These are phyloP conservation scores for Leccinum subfulvum DNA, from an alignment of 1,284 basidiomycete genomes.

Conservation along the genomic window DNA sequence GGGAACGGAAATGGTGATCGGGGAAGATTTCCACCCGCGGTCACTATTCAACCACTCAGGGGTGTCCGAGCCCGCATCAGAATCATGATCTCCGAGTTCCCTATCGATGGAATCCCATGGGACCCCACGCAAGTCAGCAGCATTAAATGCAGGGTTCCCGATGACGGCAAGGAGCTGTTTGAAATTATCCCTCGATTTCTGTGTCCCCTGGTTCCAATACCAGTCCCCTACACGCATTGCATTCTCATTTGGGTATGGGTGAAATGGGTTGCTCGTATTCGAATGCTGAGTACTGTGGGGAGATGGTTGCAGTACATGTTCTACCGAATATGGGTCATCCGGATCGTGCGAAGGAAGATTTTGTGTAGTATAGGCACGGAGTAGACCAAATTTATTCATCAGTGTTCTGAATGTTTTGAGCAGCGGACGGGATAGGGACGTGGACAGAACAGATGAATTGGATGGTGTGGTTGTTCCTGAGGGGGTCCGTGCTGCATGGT, in stretches of 20 bases:
- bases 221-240: fast-evolving
- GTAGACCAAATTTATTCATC: neutral
- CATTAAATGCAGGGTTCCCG: neutral
- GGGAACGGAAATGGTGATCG: neutral
- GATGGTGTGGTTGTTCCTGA: neutral
- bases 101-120: neutral
- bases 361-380: neutral
- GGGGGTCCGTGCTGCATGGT: neutral
- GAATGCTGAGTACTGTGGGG: neutral
- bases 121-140: neutral
- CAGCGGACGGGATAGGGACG: fast-evolving
- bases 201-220: neutral
- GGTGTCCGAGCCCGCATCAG: neutral
- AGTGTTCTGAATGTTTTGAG: neutral
- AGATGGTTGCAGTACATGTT: neutral
- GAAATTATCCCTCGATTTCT: neutral
- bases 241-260: neutral
- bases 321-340: neutral
- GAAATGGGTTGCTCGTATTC: neutral
- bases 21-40: neutral
- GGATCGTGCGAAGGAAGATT: neutral
- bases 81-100: neutral
- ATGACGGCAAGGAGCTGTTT: neutral
- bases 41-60: neutral
- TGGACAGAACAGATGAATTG: fast-evolving